Percentiles rank a stretch among this genome's conserved stretches.
Evolutionary conservation across 2,329 filamentous ascomycete genomes (phyloP).

Genomic region (Ophiostoma montium): DNA sequence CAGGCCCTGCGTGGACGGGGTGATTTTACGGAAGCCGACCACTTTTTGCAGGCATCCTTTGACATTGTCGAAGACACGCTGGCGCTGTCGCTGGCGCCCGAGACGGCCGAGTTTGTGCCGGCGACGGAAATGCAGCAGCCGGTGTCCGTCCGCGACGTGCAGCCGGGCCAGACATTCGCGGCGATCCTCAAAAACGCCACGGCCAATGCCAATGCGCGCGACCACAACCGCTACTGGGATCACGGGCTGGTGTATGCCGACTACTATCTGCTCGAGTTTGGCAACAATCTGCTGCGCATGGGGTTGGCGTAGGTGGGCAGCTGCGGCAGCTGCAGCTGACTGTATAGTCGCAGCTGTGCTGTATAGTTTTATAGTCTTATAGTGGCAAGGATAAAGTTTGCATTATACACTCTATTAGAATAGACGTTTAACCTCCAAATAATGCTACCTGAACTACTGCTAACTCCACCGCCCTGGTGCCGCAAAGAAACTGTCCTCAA

Average conservation of each 20-base stretch:
- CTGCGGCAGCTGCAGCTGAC: too few species aligned
- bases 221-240: constrained; percentile 15
- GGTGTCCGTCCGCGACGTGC: constrained; percentile 8
- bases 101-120: constrained; percentile 12
- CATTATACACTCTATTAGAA: not conserved
- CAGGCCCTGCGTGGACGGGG: constrained; percentile 18
- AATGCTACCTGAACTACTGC: too few species aligned
- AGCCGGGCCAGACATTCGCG: constrained; percentile 15
- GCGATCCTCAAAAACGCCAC: constrained; percentile 19
- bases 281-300: not conserved
- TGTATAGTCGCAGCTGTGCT: too few species aligned
- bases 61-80: constrained; percentile 20
- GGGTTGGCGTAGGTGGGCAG: not conserved
- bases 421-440: too few species aligned
- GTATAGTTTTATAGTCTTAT: too few species aligned
- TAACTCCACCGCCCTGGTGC: constrained; percentile 3
- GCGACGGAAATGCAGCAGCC: not conserved
- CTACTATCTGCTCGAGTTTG: constrained; percentile 2
- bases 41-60: constrained; percentile 18
- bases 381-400: too few species aligned
- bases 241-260: constrained; percentile 21
- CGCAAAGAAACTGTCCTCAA: constrained; percentile 10
- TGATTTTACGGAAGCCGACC: constrained; percentile 9
- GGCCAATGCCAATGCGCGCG: constrained; percentile 18
- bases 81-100: constrained; percentile 16